Evolutionary conservation across 2,329 filamentous ascomycete genomes (phyloP), one percentile per base, ranked within the genome.

Genomic region (Geoglossum cookeanum): DNA sequence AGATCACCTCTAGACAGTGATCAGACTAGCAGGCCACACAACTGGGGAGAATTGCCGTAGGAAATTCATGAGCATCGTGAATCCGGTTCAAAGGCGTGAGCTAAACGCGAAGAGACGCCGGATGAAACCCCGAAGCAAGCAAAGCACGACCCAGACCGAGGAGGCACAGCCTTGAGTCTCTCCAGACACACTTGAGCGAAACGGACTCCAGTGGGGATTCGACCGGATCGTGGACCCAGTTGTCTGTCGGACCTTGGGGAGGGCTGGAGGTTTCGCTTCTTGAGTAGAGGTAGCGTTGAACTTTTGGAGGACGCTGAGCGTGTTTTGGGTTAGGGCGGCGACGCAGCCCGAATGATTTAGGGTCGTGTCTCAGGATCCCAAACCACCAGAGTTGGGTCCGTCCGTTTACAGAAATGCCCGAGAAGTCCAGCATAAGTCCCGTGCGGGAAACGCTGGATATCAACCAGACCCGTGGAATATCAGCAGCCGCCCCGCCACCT

Each of bases 61-160:
- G 49, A 52, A 37, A 37, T 53, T 53, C 49, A 53, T 53, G 15
- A 37, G 49, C 49, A 53, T 53, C 49, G 49, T 53, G 49, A 53
- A 37, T 37, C 49, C 49, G 30, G 49, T 37, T 37, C 30, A 8
- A 35, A 35, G 49, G 4, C 49, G 49, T 37, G 49, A 30, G 49
- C 30, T 7, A n/a, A 49, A 27, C 30, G 33, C 7, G n/a, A 35
- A 53, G 49, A 35, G 29, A 17, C 35, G 49, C 6, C 49, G 15
- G 22, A 37, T 37, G 29, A 37, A 15, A 4, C 35, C 27, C 48
- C 48, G 33, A 52, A 33, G 8, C 48, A 52, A 52, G 33, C 48
- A 52, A 4, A 22, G 22, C 22, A 22, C 22, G 47, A 49, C 47
- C 35, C 35, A 37, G 9, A 45, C 49, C 49, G 22, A 53, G 33